Evolutionary conservation across 1,284 basidiomycete species (phyloP).

Genomic region (Boletus mariae): DNA sequence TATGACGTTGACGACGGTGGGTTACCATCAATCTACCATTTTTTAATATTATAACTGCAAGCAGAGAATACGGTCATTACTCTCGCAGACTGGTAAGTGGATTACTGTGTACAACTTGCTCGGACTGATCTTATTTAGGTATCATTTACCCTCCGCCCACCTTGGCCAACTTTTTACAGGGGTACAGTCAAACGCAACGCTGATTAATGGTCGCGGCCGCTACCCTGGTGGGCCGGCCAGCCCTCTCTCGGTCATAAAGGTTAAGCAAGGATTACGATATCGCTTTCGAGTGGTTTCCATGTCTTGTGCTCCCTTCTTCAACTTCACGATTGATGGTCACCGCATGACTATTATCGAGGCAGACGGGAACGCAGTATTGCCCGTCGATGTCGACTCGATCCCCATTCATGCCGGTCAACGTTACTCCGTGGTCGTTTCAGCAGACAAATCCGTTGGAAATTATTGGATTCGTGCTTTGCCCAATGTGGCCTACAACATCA

Average conservation of each 20-base stretch:
- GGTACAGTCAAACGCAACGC: slow-evolving; percentile 33
- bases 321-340: slow-evolving; percentile 39
- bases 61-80: slow-evolving; percentile 22
- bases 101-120: background rate
- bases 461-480: slow-evolving; percentile 40
- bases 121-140: slow-evolving; percentile 6
- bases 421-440: slow-evolving; percentile 32
- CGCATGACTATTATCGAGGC: slow-evolving; percentile 43
- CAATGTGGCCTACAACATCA: background rate
- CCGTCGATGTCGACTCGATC: slow-evolving; percentile 38
- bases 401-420: slow-evolving; percentile 33
- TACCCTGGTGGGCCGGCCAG: slow-evolving; percentile 29
- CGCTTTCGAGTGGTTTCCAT: slow-evolving; percentile 29
- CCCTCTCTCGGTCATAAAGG: slow-evolving; percentile 30
- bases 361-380: slow-evolving; percentile 42
- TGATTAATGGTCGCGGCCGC: slow-evolving; percentile 46
- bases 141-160: slow-evolving; percentile 9
- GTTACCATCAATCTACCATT: background rate
- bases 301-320: slow-evolving; percentile 32
- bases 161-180: slow-evolving; percentile 1
- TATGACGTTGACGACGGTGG: slow-evolving; percentile 35
- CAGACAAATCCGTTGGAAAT: slow-evolving; percentile 31
- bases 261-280: slow-evolving; percentile 19
- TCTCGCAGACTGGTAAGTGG: slow-evolving; percentile 18
- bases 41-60: background rate